phyloP scores from a whole-genome alignment of 768 basidiomycete genomes.

The Brasilioporus rufonigricans region DNA sequence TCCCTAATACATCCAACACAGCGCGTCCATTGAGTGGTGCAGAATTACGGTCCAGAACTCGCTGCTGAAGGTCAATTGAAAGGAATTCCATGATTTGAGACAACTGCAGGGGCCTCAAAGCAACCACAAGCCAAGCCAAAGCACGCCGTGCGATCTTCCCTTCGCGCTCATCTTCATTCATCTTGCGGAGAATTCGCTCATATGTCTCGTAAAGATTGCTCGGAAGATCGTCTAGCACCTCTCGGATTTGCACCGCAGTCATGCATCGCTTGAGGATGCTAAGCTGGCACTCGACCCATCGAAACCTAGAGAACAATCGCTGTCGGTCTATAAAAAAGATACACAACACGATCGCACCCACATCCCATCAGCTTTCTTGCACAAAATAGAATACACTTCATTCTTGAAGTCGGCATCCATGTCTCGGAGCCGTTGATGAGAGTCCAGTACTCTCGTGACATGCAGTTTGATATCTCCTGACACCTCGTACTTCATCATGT shows the following conservation, averaged over 20 bases:
- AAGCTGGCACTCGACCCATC: too few species aligned
- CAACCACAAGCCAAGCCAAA: constrained; percentile 12
- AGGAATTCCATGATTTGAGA: constrained; percentile 9
- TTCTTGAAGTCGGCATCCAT: neutral
- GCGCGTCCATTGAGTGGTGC: too few species aligned
- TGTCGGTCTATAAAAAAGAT: too few species aligned
- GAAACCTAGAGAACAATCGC: neutral
- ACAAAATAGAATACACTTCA: neutral
- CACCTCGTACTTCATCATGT: too few species aligned
- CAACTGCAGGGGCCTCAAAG: constrained; percentile 4
- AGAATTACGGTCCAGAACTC: too few species aligned
- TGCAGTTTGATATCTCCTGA: constrained; percentile 6
- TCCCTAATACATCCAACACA: too few species aligned
- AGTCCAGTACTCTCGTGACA: constrained; percentile 6
- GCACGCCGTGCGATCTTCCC: neutral
- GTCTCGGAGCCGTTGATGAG: constrained; percentile 2
- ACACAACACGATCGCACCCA: neutral
- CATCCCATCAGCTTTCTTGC: constrained; percentile 13
- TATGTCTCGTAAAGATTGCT: neutral
- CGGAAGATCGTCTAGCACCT: constrained; percentile 7
- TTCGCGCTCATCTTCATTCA: neutral
- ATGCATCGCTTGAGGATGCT: too few species aligned
- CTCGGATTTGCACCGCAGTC: constrained; percentile 1
- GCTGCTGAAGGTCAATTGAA: neutral
- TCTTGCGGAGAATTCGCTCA: too few species aligned